Base-by-base conservation (phyloP, 2,329 filamentous ascomycete species). In the Aaosphaeria pasadenensis region DNA sequence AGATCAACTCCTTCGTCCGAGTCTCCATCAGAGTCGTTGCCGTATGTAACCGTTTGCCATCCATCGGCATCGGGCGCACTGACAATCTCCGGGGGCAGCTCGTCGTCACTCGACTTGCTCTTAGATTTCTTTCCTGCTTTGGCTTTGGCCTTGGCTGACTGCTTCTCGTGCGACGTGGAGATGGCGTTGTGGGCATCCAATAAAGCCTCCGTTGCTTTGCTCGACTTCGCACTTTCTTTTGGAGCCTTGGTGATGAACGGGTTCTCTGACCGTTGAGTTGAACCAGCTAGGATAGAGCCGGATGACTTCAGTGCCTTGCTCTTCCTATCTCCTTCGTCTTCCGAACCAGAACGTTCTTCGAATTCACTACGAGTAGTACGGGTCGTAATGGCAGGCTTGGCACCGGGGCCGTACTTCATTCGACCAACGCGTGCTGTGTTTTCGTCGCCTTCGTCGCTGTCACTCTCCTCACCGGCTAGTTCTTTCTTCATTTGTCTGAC, bases 361-460 rank as follows among this genome's bases (percentile, higher is more conserved):
- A 86, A 83, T 55, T 86, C 84, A 52, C 76, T 78, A 43, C 71
- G 64, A 32, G 60, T 58, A 4, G 60, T 55, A 44, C 66, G 52
- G 33, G 60, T 62, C 40, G 59, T 62, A 13, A 66, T 59, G 43
- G 52, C 52, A 30, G 62, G 61, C 44, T 58, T 74, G 24, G 57
- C 54, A 35, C 62, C 64, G n/a, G 79, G 81, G 28, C 87, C 88
- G 59, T 85, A 92, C 43, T 79, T 81, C 53, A 83, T 80, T 52
- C 92, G 84, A 9, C 91, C 91, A 44, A 86, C 74, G 50, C 86
- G 77, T 4, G 74, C 71, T 42, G 80, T 78, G 32, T 82, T 81
- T 39, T 77, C 75, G 5, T 74, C 73, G 17, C 72, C 71, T n/a
- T 76, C 74, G 71, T 55, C 77, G 56, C 69, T 62, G 4, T 54